phyloP scores from a whole-genome alignment of 352 stramenopile genomes.

The Pseudoperonospora humuli region DNA sequence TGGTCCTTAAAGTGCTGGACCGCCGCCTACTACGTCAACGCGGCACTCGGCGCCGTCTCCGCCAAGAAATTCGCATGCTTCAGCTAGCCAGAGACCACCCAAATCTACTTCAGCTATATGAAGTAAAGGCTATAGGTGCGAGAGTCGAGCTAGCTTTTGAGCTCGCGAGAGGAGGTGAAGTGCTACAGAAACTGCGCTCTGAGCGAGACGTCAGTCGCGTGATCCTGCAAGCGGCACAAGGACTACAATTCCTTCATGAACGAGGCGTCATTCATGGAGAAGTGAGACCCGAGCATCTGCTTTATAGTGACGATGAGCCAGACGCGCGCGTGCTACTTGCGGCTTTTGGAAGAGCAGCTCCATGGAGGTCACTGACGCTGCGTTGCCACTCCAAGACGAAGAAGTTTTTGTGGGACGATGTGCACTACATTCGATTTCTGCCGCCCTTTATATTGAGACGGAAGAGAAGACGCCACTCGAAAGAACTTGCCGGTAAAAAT shows the following conservation, averaged over 20 bases:
- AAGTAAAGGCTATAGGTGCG: constrained; percentile 34
- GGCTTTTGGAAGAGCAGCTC: constrained; percentile 52
- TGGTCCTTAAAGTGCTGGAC: constrained; percentile 64
- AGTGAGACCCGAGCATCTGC: constrained; percentile 63
- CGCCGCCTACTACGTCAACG: constrained; percentile 37
- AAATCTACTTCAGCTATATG: constrained; percentile 63
- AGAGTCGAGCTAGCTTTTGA: constrained; percentile 75
- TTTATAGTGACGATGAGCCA: constrained; percentile 59
- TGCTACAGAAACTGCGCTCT: constrained; percentile 40
- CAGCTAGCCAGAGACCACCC: constrained; percentile 35
- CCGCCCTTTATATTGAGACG: constrained; percentile 47
- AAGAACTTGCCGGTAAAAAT: background rate
- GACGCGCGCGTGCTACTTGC: constrained; percentile 54
- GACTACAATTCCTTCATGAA: constrained; percentile 51
- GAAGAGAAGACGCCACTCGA: constrained; percentile 1
- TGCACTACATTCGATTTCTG: constrained; percentile 52
- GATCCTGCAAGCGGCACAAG: constrained; percentile 32
- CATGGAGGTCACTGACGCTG: constrained; percentile 32
- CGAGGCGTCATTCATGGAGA: constrained; percentile 52
- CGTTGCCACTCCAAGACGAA: constrained; percentile 10
- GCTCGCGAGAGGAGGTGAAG: constrained; percentile 52
- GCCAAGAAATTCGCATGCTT: constrained; percentile 61
- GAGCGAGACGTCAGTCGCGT: constrained; percentile 54
- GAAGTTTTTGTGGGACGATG: constrained; percentile 49
- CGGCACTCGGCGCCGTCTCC: constrained; percentile 43